Evolutionary conservation across 106 monocot species (phyloP), one percentile per base, ranked within the genome.

Genomic region (Narthecium ossifragum): DNA sequence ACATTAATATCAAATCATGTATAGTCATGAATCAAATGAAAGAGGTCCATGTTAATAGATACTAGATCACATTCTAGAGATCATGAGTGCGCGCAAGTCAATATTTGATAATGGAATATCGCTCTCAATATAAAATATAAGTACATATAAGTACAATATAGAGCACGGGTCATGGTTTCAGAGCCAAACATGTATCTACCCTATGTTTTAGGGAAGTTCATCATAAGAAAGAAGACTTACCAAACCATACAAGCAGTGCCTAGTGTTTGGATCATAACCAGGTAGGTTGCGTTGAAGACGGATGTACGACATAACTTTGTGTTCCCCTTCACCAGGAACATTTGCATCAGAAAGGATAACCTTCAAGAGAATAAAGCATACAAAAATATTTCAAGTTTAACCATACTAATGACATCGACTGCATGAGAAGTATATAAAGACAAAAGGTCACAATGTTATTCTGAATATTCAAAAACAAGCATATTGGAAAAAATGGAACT

Each of bases 331-430:
- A 72, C 96, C 96, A 53, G 96, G 96, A 78, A 81, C 90, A 87
- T 90, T 96, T 57, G 96, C 96, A 84, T 96, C 96, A 74, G 96
- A 96, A 60, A 96, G 86, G 43, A 96, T 91, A 69, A 96, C 96
- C 96, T 96, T 78, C 80, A 73, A 77, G 52, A 59, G 60, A 69
- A 65, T 53, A 15, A 62, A 51, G n/a, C 18, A 59, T 24, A 59
- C 53, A 34, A 66, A 65, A 62, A 46, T 54, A 67, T 50, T 58
- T 52, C 11, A 36, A 31, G 54, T 46, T 41, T 9, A 61, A 37
- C n/a, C 13, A 53, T 26, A 30, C 30, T 38, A 15, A 59, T n/a
- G n/a, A n/a, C n/a, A n/a, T n/a, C n/a, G 18, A 43, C 0, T 43
- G 41, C 17, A 41, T 13, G 43, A 43, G 17, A 43, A 0, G 43